phyloP scores from a whole-genome alignment of 129 eudicot genomes.

The Flaveria bidentis region DNA sequence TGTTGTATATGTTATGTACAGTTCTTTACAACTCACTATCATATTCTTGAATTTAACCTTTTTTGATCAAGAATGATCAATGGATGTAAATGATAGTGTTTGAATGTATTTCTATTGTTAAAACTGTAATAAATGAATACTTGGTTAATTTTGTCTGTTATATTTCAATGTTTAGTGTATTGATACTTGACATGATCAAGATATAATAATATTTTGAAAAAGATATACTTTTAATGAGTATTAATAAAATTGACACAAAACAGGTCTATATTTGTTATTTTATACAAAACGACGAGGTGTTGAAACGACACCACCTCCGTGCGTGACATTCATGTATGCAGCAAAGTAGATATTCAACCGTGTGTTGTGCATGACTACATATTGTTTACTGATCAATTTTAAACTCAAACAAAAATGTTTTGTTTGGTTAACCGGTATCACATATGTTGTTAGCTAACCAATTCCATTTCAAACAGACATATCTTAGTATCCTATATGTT shows the following conservation, averaged over 20 bases:
- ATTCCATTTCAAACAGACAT: too few relatives aligned
- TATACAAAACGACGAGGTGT: background rate
- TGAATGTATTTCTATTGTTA: background rate
- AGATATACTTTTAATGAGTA: too few relatives aligned
- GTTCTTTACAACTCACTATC: background rate
- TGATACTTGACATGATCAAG: background rate
- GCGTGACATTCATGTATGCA: background rate
- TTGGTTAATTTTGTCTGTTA: background rate
- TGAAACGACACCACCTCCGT: background rate
- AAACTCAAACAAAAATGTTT: background rate
- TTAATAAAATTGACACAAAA: too few relatives aligned
- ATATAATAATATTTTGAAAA: background rate
- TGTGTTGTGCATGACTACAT: background rate
- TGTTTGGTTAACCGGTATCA: too few relatives aligned
- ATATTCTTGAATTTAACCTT: conserved; percentile 5
- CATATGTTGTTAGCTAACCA: too few relatives aligned
- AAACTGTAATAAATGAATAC: background rate
- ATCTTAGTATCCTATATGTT: too few relatives aligned
- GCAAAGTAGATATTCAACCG: background rate
- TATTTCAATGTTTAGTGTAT: background rate
- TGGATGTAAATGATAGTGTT: background rate
- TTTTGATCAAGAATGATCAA: background rate
- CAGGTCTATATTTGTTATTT: too few relatives aligned
- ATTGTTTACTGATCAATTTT: background rate
- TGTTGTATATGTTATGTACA: conserved; percentile 32